Conservation (phyloP, 345 rosid species). For the Aquilaria sinensis region DNA sequence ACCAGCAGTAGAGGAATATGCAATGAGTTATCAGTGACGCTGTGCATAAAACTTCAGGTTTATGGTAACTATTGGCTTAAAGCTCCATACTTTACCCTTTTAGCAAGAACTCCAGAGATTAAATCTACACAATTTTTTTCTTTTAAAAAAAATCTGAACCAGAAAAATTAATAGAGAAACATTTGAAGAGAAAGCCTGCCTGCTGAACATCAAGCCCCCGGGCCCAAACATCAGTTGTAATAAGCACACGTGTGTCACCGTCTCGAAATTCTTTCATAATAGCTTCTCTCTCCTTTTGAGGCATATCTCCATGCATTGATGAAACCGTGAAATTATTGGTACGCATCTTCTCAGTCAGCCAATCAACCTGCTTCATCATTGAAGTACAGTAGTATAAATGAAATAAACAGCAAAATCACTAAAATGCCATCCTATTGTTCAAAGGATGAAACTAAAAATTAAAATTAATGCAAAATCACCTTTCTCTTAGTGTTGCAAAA, state of each 20-base stretch:
- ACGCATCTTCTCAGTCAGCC: slow-evolving; percentile 99
- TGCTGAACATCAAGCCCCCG: slow-evolving; percentile 97
- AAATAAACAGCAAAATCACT: neutral
- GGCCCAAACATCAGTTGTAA: slow-evolving; percentile 99
- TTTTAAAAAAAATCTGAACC: neutral
- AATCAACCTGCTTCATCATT: slow-evolving; percentile 63
- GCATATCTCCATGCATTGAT: slow-evolving; percentile 99
- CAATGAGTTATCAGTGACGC: neutral
- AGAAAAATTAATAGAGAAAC: neutral
- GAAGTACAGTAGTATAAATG: neutral
- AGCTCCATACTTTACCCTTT: no score
- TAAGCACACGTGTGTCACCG: slow-evolving; percentile 85
- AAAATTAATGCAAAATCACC: slow-evolving; percentile 27
- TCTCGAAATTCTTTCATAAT: slow-evolving; percentile 77
- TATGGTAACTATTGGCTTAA: no score
- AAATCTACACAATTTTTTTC: no score
- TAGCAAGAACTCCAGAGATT: no score
- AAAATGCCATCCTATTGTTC: no score
- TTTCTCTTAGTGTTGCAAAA: slow-evolving; percentile 97
- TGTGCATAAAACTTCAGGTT: no score
- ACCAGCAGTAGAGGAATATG: neutral
- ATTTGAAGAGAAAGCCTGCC: slow-evolving; percentile 31
- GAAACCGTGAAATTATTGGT: slow-evolving; percentile 84
- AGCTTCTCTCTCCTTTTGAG: slow-evolving; percentile 95
- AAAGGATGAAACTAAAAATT: neutral